Evolutionary conservation across 2,329 filamentous ascomycete genomes (phyloP).

Genomic region (Nannizziopsis arthrosporioides): DNA sequence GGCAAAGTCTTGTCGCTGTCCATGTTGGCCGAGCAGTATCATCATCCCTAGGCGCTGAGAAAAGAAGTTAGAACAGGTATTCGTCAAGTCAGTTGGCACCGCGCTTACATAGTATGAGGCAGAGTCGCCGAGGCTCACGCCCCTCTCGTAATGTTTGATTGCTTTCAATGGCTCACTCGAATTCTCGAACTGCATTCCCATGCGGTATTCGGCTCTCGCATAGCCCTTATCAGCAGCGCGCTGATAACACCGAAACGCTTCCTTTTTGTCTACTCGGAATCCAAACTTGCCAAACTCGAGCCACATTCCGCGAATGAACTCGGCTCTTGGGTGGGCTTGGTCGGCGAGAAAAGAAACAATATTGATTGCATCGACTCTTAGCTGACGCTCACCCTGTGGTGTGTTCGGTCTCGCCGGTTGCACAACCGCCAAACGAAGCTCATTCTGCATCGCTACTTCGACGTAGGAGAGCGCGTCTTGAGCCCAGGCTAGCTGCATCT

Average conservation of each 20-base stretch:
- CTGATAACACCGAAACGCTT: slow-evolving; percentile 79
- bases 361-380: slow-evolving; percentile 78
- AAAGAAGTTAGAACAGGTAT: slow-evolving; percentile 16
- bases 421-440: slow-evolving; percentile 51
- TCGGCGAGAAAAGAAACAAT: slow-evolving; percentile 83
- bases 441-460: slow-evolving; percentile 68
- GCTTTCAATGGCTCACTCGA: slow-evolving; percentile 88
- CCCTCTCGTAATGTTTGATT: slow-evolving; percentile 76
- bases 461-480: slow-evolving; percentile 84
- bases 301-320: slow-evolving; percentile 95
- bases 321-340: slow-evolving; percentile 83
- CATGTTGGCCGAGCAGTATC: slow-evolving; percentile 86
- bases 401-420: slow-evolving; percentile 58
- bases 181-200: slow-evolving; percentile 96
- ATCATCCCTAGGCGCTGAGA: slow-evolving; percentile 85
- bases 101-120: slow-evolving; percentile 57
- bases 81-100: slow-evolving; percentile 1
- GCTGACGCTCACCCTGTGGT: slow-evolving; percentile 75
- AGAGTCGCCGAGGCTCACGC: slow-evolving; percentile 69
- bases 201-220: slow-evolving; percentile 81
- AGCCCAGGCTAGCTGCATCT: slow-evolving; percentile 95
- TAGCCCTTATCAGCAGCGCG: slow-evolving; percentile 78
- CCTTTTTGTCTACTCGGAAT: slow-evolving; percentile 79
- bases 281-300: slow-evolving; percentile 96
- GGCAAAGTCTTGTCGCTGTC: slow-evolving; percentile 68